phyloP scores from a whole-genome alignment of 1,284 basidiomycete species.

The Chalciporus sp. region DNA sequence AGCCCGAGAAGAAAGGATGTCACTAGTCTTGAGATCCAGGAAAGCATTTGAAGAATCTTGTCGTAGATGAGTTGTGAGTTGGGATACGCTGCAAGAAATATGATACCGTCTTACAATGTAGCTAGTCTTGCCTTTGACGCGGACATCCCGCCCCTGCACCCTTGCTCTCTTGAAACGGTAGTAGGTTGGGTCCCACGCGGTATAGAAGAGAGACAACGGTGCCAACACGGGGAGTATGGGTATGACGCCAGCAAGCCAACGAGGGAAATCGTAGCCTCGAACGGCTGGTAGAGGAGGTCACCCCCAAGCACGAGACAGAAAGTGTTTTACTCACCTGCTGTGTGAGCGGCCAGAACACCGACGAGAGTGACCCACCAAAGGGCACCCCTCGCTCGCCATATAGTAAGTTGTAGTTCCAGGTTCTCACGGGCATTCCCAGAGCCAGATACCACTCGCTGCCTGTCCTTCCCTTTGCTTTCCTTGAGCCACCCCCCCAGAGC shows the following conservation, averaged over 20 bases:
- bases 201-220: conserved; percentile 65
- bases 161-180: conserved; percentile 55
- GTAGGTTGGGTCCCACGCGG: conserved; percentile 79
- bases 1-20: conserved; percentile 51
- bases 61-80: conserved; percentile 14
- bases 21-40: conserved; percentile 58
- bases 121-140: conserved; percentile 58
- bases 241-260: conserved; percentile 11
- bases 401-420: conserved; percentile 45
- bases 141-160: conserved; percentile 67
- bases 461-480: conserved; percentile 61
- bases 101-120: conserved; percentile 57
- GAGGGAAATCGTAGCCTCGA: conserved; percentile 26
- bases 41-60: conserved; percentile 58
- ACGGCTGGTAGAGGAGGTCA: conserved; percentile 27
- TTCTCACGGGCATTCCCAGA: conserved; percentile 43
- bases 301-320: not conserved
- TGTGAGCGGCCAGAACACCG: conserved; percentile 46
- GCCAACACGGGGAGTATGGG: conserved; percentile 48
- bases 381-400: conserved; percentile 65
- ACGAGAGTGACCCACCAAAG: conserved; percentile 57
- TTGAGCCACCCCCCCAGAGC: conserved; percentile 74
- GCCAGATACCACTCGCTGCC: conserved; percentile 46
- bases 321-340: conserved; percentile 44
- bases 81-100: not conserved